Conservation (phyloP, 192 early-diverging fungal genomes). For the Dimargaris cristalligena region DNA sequence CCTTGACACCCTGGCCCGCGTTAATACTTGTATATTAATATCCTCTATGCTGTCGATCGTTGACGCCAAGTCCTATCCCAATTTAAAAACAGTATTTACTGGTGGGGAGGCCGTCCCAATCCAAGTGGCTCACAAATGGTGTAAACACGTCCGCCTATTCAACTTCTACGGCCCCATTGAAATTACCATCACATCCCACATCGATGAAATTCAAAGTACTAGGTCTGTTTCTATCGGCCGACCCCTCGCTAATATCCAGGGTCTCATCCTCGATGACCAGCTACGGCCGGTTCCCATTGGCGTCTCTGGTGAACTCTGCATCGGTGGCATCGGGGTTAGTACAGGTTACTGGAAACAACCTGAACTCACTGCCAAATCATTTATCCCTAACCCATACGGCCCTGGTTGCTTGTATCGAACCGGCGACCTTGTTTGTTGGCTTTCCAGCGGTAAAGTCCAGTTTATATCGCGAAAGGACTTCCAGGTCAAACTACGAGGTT, state of each 20-base stretch:
- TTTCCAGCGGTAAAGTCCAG: conserved; percentile 16
- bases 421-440: conserved; percentile 16
- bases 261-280: neutral
- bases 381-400: conserved; percentile 20
- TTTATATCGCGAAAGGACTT: conserved; percentile 17
- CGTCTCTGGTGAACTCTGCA: neutral
- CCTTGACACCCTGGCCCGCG: neutral
- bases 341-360: conserved; percentile 20
- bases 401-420: conserved; percentile 17
- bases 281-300: neutral
- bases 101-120: neutral
- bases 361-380: conserved; percentile 17
- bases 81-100: neutral
- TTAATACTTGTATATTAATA: neutral
- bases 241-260: neutral
- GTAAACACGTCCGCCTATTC: neutral
- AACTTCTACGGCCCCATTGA: conserved; percentile 2
- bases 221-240: neutral
- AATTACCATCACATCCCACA: neutral
- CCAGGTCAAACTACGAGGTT: conserved; percentile 11
- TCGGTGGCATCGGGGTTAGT: conserved; percentile 13
- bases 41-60: neutral
- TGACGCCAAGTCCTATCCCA: neutral
- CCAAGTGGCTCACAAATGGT: neutral
- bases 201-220: neutral